phyloP scores from a whole-genome alignment of 2,329 filamentous ascomycete species.

The Cercospora sp. region DNA sequence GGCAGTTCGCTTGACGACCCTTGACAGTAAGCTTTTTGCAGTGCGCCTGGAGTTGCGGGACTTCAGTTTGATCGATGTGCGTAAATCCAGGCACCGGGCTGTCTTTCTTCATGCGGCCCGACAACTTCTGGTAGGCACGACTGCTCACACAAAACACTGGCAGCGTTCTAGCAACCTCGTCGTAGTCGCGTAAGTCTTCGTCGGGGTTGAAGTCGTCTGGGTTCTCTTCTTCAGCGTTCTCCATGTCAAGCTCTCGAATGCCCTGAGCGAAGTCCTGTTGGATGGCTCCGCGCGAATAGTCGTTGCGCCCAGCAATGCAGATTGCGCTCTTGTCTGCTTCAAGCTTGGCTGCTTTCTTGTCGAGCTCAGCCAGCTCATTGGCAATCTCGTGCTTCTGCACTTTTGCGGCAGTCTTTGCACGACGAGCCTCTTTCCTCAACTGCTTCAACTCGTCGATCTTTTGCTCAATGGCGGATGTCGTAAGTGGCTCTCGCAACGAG shows the following conservation, averaged over 20 bases:
- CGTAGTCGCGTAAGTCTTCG: slow-evolving; percentile 58
- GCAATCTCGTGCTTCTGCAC: slow-evolving; percentile 38
- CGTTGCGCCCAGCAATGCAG: slow-evolving; percentile 59
- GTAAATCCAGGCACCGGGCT: slow-evolving; percentile 55
- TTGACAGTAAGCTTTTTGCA: slow-evolving; percentile 59
- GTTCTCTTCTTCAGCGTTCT: slow-evolving; percentile 55
- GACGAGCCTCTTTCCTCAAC: slow-evolving; percentile 43
- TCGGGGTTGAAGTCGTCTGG: slow-evolving; percentile 57
- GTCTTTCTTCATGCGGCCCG: slow-evolving; percentile 56
- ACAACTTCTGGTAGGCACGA: slow-evolving; percentile 63
- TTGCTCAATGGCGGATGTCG: slow-evolving; percentile 42
- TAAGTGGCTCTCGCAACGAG: slow-evolving; percentile 40
- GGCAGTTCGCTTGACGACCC: slow-evolving; percentile 48
- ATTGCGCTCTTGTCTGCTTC: slow-evolving; percentile 41
- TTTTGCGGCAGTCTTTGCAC: slow-evolving; percentile 31
- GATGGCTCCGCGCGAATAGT: slow-evolving; percentile 57
- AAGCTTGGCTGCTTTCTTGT: slow-evolving; percentile 37
- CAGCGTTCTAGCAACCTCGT: slow-evolving; percentile 55
- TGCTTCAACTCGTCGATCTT: slow-evolving; percentile 49
- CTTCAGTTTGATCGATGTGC: slow-evolving; percentile 55
- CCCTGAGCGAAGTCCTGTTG: slow-evolving; percentile 61
- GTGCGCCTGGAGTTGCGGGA: slow-evolving; percentile 60
- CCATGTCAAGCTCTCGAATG: slow-evolving; percentile 61
- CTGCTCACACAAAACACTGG: slow-evolving; percentile 67
- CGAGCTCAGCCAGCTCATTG: slow-evolving; percentile 33